Evolutionary conservation across 345 rosid genomes (phyloP).

Genomic region (Eucalyptus pumila): DNA sequence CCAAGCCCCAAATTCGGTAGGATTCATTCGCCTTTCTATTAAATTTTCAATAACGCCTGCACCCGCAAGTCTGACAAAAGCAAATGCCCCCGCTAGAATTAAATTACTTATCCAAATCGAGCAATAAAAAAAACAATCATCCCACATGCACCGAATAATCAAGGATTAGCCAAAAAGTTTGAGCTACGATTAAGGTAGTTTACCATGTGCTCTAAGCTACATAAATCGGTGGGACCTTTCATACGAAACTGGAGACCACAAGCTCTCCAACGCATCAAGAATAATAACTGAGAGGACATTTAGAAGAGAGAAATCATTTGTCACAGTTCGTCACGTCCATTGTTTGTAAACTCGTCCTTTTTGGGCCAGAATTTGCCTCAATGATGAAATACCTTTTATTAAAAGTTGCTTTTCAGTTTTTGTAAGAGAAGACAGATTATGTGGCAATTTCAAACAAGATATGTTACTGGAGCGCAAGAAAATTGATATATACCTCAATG

Average conservation of each 20-base stretch:
- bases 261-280: neutral
- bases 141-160: neutral
- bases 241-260: neutral
- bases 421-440: neutral
- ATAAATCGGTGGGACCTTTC: neutral
- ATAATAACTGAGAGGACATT: neutral
- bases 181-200: neutral
- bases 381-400: neutral
- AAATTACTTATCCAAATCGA: neutral
- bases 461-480: neutral
- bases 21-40: neutral
- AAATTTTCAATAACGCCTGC: neutral
- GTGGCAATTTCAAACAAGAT: neutral
- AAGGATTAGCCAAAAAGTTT: neutral
- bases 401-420: neutral
- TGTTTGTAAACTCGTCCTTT: neutral
- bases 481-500: neutral
- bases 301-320: too few species aligned
- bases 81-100: neutral
- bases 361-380: neutral
- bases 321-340: neutral
- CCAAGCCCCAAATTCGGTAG: neutral
- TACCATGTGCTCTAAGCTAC: neutral
- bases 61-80: neutral
- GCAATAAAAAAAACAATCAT: neutral